Evolutionary conservation across 805 yeast genomes (phyloP).

Genomic region (Nakazawaea ambrosiae): DNA sequence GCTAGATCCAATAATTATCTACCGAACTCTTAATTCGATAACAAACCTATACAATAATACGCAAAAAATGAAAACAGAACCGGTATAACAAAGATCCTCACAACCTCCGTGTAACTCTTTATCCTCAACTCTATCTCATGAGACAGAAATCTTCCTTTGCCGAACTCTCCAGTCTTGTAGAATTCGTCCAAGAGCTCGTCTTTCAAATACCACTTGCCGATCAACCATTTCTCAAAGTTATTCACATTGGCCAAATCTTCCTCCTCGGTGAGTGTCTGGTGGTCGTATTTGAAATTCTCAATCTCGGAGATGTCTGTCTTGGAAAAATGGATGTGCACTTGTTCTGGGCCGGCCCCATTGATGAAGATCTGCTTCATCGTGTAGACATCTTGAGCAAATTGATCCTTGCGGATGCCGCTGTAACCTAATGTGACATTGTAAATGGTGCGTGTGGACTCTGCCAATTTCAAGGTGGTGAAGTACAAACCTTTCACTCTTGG

Average conservation of each 20-base stretch:
- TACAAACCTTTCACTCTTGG: conserved; percentile 82
- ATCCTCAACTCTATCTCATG: conserved; percentile 17
- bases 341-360: conserved; percentile 64
- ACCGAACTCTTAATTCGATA: too few relatives aligned
- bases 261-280: conserved; percentile 37
- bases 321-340: conserved; percentile 59
- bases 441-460: conserved; percentile 45
- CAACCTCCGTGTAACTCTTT: conserved; percentile 17
- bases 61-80: background rate
- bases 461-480: conserved; percentile 51
- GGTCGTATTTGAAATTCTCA: conserved; percentile 46
- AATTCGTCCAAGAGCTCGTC: conserved; percentile 64
- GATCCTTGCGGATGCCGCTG: conserved; percentile 53
- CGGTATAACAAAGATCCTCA: conserved; percentile 22
- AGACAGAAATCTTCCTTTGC: conserved; percentile 11
- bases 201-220: conserved; percentile 66
- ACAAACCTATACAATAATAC: too few relatives aligned
- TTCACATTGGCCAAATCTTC: conserved; percentile 31
- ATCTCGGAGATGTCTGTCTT: conserved; percentile 52
- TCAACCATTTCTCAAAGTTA: conserved; percentile 70
- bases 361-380: conserved; percentile 58
- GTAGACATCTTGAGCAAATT: conserved; percentile 73
- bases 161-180: conserved; percentile 48
- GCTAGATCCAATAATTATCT: too few relatives aligned
- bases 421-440: conserved; percentile 85